Base-by-base conservation (phyloP, 805 yeast genomes). In the Teunomyces tritomae region DNA sequence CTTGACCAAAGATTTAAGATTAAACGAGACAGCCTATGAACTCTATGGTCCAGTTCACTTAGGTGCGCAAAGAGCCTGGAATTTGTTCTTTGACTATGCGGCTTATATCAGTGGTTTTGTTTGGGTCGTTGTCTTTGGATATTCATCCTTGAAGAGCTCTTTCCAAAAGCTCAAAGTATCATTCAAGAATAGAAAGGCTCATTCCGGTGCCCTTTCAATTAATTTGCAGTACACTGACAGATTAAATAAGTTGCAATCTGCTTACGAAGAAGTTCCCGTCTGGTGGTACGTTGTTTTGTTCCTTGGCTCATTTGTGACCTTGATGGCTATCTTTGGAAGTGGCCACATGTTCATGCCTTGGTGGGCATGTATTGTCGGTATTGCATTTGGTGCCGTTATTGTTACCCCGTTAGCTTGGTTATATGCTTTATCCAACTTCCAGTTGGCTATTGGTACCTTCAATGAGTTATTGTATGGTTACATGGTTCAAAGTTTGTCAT, bases 61-160 rank as follows among this genome's bases (percentile, higher is more conserved):
- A 40, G 81, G 82, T 0, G 68, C 77, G 5, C 81, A 77, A 55
- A 61, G 79, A 45, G 70, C 75, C 0, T 73, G 80, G 75, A 74
- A 74, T 54, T 74, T 76, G 55, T 76, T 78, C 47, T 78, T 77
- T 53, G 82, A 77, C 52, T 78, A 75, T 52, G 82, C 81, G 1
- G 78, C 81, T 0, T 78, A 77, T 52, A 56, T 71, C 1, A 71
- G 79, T 54, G 81, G 82, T 1, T 53, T 77, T 5, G 61, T 67
- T 1, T 77, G 81, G 80, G 71, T 77, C 17, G 54, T 66, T 5
- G 51, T 66, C 5, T 72, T 72, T 52, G 74, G 76, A 1, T 71
- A 50, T 44, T 61, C 59, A 27, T 56, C 58, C 39, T 49, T 66
- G 28, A 52, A 46, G 29, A 44, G 35, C 10, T 57, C 68, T 3